Percentiles rank a stretch among this genome's conserved stretches.
Evolutionary conservation across 2,329 filamentous ascomycete species (phyloP).

Genomic region (Xylariaceae sp.): DNA sequence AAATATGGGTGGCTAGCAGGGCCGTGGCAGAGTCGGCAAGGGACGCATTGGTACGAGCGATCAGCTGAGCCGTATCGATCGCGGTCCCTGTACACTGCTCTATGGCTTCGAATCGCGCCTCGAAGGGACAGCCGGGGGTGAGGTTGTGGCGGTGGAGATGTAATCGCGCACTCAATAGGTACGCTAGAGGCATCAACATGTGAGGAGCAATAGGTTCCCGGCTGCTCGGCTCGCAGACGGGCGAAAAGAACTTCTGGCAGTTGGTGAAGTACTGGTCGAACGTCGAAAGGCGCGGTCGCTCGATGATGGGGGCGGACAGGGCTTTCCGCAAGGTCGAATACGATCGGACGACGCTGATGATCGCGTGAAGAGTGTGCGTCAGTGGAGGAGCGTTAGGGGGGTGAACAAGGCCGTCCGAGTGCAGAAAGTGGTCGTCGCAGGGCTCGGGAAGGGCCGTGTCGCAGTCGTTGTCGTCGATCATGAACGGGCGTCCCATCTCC

Average conservation of each 20-base stretch:
- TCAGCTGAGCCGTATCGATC: constrained; percentile 72
- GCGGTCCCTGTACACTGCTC: constrained; percentile 72
- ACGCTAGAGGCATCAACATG: constrained; percentile 69
- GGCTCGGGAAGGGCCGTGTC: constrained; percentile 76
- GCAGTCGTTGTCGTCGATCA: constrained; percentile 86
- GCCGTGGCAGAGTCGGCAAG: constrained; percentile 66
- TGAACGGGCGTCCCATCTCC: constrained; percentile 73
- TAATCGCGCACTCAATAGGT: constrained; percentile 79
- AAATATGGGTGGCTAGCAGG: constrained; percentile 77
- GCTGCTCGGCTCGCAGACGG: constrained; percentile 65
- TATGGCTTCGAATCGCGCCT: constrained; percentile 66
- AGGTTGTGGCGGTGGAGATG: constrained; percentile 87
- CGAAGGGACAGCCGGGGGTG: constrained; percentile 61
- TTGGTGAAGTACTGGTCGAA: constrained; percentile 78
- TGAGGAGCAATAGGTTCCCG: constrained; percentile 67
- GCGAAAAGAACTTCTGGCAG: constrained; percentile 72
- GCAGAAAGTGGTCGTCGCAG: constrained; percentile 75
- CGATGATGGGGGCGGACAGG: constrained; percentile 63
- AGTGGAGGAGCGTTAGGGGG: constrained; percentile 50
- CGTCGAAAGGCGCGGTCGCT: constrained; percentile 62
- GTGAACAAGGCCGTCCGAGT: constrained; percentile 50
- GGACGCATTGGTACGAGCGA: constrained; percentile 60
- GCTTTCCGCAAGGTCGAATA: constrained; percentile 70
- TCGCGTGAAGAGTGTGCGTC: constrained; percentile 68
- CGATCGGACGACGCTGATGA: constrained; percentile 77